Conservation (phyloP, 495 filamentous ascomycete genomes). For the Annulohypoxylon maeteangense region DNA sequence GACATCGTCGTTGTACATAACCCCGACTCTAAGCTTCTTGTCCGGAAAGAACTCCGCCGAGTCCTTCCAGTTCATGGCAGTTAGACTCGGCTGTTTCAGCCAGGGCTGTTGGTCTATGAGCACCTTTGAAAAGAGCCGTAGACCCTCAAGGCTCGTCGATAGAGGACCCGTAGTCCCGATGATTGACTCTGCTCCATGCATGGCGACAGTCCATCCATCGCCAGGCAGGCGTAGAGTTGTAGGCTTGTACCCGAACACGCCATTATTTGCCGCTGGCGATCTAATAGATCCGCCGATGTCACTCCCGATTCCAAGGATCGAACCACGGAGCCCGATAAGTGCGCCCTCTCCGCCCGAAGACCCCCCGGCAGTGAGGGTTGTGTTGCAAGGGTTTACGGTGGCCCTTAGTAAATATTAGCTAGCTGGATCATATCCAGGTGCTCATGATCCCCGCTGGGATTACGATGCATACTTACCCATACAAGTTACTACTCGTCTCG, state of each 20-base stretch:
- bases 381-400: slow-evolving; percentile 68
- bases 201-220: slow-evolving; percentile 59
- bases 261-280: slow-evolving; percentile 70
- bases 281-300: slow-evolving; percentile 77
- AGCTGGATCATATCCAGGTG: slow-evolving; percentile 41
- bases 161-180: slow-evolving; percentile 71
- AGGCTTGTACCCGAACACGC: slow-evolving; percentile 73
- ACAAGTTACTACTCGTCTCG: slow-evolving; percentile 66
- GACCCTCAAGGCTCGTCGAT: slow-evolving; percentile 67
- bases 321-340: slow-evolving; percentile 68
- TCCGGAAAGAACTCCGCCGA: slow-evolving; percentile 37
- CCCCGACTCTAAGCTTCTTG: slow-evolving; percentile 68
- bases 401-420: slow-evolving; percentile 51
- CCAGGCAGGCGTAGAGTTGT: slow-evolving; percentile 68
- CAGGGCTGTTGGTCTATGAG: slow-evolving; percentile 70
- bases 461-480: slow-evolving; percentile 53
- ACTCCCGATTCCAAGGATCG: slow-evolving; percentile 72
- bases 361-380: slow-evolving; percentile 67
- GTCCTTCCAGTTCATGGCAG: slow-evolving; percentile 70
- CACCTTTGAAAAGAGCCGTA: slow-evolving; percentile 71
- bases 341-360: slow-evolving; percentile 75
- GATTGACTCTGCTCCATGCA: slow-evolving; percentile 68
- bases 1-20: slow-evolving; percentile 77
- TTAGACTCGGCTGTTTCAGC: slow-evolving; percentile 66
- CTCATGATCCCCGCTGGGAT: neutral